A percentile compares a stretch with the other conserved stretches of the same genome.
These are phyloP conservation scores for Pseudognaphalium luteoalbum DNA, from an alignment of 129 eudicot genomes.

Conservation along the genomic window DNA sequence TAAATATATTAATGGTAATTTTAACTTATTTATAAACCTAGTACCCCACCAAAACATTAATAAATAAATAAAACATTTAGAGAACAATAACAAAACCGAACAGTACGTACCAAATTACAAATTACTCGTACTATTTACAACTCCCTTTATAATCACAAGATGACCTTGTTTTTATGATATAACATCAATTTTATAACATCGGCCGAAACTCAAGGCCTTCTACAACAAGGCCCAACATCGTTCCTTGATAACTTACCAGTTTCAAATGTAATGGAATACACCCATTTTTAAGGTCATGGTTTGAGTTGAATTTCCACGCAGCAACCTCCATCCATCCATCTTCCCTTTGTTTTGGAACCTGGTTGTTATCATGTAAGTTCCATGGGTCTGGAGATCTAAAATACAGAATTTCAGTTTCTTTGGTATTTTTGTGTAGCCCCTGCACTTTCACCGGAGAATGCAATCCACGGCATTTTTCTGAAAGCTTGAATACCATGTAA, in stretches of 20 bases:
- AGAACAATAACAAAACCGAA: too few species aligned
- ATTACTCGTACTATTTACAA: too few species aligned
- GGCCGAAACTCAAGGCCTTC: conserved; percentile 10
- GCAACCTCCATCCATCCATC: conserved; percentile 21
- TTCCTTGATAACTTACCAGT: not conserved
- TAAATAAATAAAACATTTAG: too few species aligned
- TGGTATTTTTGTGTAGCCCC: not conserved
- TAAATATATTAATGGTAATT: too few species aligned
- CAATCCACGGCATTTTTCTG: not conserved
- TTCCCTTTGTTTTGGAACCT: conserved; percentile 7
- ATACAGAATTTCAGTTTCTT: not conserved
- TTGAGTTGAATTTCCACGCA: conserved; percentile 9
- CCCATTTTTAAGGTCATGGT: not conserved
- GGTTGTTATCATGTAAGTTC: conserved; percentile 8
- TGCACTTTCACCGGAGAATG: conserved; percentile 7
- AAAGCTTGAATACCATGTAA: conserved; percentile 10
- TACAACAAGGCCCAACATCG: not conserved
- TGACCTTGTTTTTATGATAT: too few species aligned
- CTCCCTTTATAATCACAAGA: too few species aligned
- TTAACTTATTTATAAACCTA: too few species aligned
- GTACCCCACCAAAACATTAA: too few species aligned
- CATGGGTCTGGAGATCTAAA: not conserved
- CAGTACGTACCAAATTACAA: too few species aligned
- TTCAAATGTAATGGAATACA: conserved; percentile 9
- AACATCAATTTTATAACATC: not conserved